Conservation (phyloP, 805 yeast genomes). For the Yarrowia keelungensis region DNA sequence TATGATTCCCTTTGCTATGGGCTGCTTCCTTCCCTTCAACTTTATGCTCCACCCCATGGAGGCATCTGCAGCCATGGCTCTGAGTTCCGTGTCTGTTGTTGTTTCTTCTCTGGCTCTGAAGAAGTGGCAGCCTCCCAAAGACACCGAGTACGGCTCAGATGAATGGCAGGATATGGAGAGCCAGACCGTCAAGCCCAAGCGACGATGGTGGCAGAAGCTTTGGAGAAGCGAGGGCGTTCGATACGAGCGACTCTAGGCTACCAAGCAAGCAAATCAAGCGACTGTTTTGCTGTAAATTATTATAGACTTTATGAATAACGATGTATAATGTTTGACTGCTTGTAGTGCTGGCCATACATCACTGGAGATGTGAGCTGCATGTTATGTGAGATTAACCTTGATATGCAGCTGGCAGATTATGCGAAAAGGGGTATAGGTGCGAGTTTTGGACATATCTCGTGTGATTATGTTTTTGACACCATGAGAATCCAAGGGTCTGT, state of each 20-base stretch:
- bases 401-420: neutral
- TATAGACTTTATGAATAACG: constrained; percentile 34
- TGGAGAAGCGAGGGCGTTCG: constrained; percentile 34
- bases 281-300: constrained; percentile 29
- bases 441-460: too few species aligned
- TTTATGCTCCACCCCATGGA: constrained; percentile 79
- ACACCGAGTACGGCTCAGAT: neutral
- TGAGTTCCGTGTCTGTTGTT: constrained; percentile 89
- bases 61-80: constrained; percentile 94
- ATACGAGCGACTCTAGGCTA: constrained; percentile 20
- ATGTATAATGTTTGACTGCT: neutral
- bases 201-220: constrained; percentile 31
- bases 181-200: constrained; percentile 16
- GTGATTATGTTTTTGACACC: too few species aligned
- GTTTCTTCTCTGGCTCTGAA: constrained; percentile 76
- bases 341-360: neutral
- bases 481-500: too few species aligned
- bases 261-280: neutral
- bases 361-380: neutral
- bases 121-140: constrained; percentile 53
- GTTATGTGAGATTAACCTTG: constrained; percentile 19
- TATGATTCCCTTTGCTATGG: constrained; percentile 98
- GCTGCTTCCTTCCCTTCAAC: constrained; percentile 79
- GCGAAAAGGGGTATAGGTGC: too few species aligned
- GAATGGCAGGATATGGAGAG: constrained; percentile 32